Evolutionary conservation across 768 basidiomycete genomes (phyloP).

Genomic region (Baorangia bicolor): DNA sequence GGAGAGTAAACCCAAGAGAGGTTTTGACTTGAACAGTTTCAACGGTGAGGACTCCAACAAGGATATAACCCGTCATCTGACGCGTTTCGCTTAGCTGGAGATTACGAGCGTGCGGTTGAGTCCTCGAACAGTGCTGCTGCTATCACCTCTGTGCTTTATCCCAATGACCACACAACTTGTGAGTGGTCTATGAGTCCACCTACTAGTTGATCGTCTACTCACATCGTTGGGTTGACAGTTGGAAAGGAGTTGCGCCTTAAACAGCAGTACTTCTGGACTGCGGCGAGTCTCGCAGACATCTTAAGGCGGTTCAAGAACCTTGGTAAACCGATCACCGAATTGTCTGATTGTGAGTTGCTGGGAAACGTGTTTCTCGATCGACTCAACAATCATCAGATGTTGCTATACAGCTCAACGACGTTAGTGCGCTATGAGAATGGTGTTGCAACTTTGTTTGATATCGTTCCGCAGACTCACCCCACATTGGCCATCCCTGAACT

Average conservation of each 20-base stretch:
- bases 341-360: slow-evolving; percentile 69
- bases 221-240: slow-evolving; percentile 40
- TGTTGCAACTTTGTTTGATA: slow-evolving; percentile 1
- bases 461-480: slow-evolving; percentile 74
- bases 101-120: slow-evolving; percentile 89
- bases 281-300: slow-evolving; percentile 86
- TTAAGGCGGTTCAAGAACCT: slow-evolving; percentile 90
- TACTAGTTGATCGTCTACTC: background rate
- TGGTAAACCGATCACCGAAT: slow-evolving; percentile 72
- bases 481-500: slow-evolving; percentile 94
- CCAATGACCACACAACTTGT: slow-evolving; percentile 85
- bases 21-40: slow-evolving; percentile 93
- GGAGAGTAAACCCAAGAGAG: slow-evolving; percentile 85
- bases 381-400: slow-evolving; percentile 48
- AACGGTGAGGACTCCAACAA: slow-evolving; percentile 55
- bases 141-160: slow-evolving; percentile 94
- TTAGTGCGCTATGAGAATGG: slow-evolving; percentile 32
- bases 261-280: slow-evolving; percentile 97
- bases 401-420: slow-evolving; percentile 95
- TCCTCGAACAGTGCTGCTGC: slow-evolving; percentile 88
- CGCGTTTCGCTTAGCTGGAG: slow-evolving; percentile 57
- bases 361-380: background rate
- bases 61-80: background rate
- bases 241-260: slow-evolving; percentile 89
- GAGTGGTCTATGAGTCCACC: slow-evolving; percentile 20